Percentiles rank a stretch among this genome's conserved stretches.
Evolutionary conservation across 306 rosid species (phyloP).

Genomic region (Argentina anserina): DNA sequence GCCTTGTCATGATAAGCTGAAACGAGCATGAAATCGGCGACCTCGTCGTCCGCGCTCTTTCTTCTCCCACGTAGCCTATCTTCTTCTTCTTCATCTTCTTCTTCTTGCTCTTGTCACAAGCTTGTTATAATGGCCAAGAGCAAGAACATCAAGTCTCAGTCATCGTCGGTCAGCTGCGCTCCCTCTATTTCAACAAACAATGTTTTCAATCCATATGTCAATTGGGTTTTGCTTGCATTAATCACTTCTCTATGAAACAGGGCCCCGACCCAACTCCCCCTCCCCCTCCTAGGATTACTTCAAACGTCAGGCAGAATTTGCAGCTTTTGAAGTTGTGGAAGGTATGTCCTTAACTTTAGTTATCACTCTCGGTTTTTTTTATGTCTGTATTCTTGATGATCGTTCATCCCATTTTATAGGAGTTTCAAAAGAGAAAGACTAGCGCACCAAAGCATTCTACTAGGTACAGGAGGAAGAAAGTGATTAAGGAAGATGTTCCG

Average conservation of each 20-base stretch:
- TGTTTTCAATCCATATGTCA: neutral
- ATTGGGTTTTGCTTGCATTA: neutral
- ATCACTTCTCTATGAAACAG: constrained; percentile 27
- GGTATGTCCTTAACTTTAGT: constrained; percentile 34
- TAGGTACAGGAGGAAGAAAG: constrained; percentile 79
- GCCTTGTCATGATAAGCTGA: neutral
- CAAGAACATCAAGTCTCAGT: constrained; percentile 4
- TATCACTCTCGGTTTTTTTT: neutral
- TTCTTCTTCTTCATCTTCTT: neutral
- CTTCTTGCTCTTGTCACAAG: neutral
- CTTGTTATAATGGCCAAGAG: constrained; percentile 10
- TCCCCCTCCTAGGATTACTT: constrained; percentile 65
- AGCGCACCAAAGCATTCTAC: constrained; percentile 67
- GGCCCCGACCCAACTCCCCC: constrained; percentile 42
- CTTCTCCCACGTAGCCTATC: neutral
- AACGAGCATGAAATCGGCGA: constrained; percentile 15
- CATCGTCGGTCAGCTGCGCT: neutral
- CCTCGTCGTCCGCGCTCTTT: constrained; percentile 3
- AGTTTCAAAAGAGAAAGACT: constrained; percentile 61
- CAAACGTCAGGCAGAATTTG: constrained; percentile 85
- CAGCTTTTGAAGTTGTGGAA: constrained; percentile 70
- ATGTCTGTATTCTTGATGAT: neutral
- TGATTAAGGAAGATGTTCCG: constrained; percentile 48
- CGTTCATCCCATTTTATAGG: constrained; percentile 34
- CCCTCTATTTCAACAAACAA: no score